phyloP scores from a whole-genome alignment of 345 rosid species.

The Eutrema yunnanense region DNA sequence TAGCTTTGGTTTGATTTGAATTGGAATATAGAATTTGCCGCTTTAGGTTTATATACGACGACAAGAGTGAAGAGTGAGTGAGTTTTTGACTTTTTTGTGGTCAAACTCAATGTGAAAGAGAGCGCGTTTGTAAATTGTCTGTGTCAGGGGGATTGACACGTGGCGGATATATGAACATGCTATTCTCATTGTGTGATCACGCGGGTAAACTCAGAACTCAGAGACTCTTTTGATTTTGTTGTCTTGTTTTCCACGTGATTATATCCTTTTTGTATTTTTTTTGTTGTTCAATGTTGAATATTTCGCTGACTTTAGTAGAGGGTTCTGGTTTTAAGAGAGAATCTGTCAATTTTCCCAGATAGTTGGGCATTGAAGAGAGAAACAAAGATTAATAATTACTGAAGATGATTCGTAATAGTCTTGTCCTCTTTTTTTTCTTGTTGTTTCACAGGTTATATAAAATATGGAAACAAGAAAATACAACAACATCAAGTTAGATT shows the following conservation, averaged over 20 bases:
- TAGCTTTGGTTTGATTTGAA: neutral
- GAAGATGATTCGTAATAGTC: neutral
- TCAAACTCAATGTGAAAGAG: neutral
- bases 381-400: conserved; percentile 3
- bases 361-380: neutral
- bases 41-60: neutral
- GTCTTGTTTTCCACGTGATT: conserved; percentile 25
- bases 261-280: neutral
- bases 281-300: neutral
- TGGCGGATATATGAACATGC: neutral
- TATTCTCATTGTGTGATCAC: conserved; percentile 15
- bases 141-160: conserved; percentile 5
- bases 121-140: neutral
- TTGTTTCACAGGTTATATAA: conserved; percentile 22
- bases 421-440: neutral
- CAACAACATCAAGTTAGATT: conserved; percentile 21
- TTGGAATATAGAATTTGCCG: conserved; percentile 1
- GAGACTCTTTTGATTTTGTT: neutral
- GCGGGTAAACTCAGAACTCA: neutral
- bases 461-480: conserved; percentile 4
- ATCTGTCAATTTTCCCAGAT: neutral
- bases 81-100: conserved; percentile 18
- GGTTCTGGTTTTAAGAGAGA: neutral
- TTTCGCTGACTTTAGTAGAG: neutral
- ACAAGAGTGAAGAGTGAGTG: conserved; percentile 13